Evolutionary conservation across 2,329 filamentous ascomycete species (phyloP).

Genomic region (Xylariales sp.): DNA sequence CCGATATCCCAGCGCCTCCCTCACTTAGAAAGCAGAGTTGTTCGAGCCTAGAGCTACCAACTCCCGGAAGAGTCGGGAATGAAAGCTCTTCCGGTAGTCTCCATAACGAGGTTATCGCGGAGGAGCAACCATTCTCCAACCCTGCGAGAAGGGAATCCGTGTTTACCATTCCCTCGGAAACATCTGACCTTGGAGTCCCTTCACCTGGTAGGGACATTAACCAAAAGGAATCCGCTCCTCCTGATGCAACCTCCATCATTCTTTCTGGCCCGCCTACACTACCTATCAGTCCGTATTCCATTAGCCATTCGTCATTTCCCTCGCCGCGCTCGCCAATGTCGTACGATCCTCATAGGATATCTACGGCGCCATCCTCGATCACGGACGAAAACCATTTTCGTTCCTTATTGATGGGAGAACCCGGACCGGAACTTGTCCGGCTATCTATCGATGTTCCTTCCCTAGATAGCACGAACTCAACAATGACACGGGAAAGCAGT

Average conservation of each 20-base stretch:
- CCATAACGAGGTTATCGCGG: conserved; percentile 63
- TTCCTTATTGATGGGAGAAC: conserved; percentile 78
- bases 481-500: conserved; percentile 76
- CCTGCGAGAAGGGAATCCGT: conserved; percentile 55
- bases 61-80: conserved; percentile 57
- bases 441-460: conserved; percentile 81
- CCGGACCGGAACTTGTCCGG: conserved; percentile 74
- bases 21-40: conserved; percentile 59
- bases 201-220: conserved; percentile 58
- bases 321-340: conserved; percentile 77
- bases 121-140: conserved; percentile 56
- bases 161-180: conserved; percentile 49
- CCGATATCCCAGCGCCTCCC: conserved; percentile 27
- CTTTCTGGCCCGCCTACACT: conserved; percentile 58
- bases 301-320: conserved; percentile 71
- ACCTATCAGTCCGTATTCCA: conserved; percentile 73
- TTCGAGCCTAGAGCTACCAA: conserved; percentile 56
- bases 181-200: conserved; percentile 56
- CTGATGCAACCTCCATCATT: conserved; percentile 62
- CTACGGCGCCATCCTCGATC: conserved; percentile 79
- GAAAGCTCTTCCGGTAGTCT: conserved; percentile 63
- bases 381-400: conserved; percentile 77
- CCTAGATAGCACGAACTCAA: conserved; percentile 79
- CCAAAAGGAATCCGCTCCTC: conserved; percentile 60
- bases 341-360: conserved; percentile 77